phyloP scores from a whole-genome alignment of 352 stramenopile genomes.

The Globisporangium cederbergense region DNA sequence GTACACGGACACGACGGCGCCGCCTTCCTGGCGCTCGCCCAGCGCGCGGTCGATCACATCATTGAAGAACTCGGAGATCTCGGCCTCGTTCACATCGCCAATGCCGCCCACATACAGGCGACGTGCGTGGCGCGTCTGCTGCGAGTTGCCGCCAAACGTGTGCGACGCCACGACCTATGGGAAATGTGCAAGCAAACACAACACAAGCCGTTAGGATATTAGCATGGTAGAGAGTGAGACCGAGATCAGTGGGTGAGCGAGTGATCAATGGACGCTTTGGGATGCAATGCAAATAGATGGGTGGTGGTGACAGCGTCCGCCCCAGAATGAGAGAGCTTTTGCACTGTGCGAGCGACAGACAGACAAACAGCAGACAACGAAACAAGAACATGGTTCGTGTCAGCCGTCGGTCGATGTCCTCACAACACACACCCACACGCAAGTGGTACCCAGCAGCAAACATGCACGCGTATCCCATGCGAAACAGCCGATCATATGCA shows the following conservation, averaged over 20 bases:
- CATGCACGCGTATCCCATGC: not conserved
- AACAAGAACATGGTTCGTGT: constrained; percentile 33
- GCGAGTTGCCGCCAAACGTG: constrained; percentile 36
- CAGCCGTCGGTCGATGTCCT: constrained; percentile 22
- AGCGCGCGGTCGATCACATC: constrained; percentile 87
- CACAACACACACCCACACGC: not conserved
- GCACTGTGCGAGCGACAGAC: constrained; percentile 19
- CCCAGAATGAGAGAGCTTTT: not conserved
- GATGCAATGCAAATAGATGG: constrained; percentile 5
- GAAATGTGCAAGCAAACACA: constrained; percentile 9
- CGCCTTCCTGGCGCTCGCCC: constrained; percentile 67
- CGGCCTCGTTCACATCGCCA: constrained; percentile 73
- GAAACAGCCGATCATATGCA: not conserved
- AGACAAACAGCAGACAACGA: constrained; percentile 40
- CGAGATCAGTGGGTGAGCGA: not conserved
- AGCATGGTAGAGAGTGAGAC: not conserved
- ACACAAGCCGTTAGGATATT: constrained; percentile 26
- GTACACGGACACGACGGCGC: constrained; percentile 88
- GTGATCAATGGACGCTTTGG: not conserved
- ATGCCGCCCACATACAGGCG: constrained; percentile 96
- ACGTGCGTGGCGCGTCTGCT: constrained; percentile 95
- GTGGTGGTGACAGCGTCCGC: not conserved
- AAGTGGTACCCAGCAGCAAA: constrained; percentile 4
- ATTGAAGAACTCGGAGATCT: constrained; percentile 92
- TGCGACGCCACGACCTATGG: not conserved